Conservation (phyloP, 768 basidiomycete species). For the Podaxis pistillaris region DNA sequence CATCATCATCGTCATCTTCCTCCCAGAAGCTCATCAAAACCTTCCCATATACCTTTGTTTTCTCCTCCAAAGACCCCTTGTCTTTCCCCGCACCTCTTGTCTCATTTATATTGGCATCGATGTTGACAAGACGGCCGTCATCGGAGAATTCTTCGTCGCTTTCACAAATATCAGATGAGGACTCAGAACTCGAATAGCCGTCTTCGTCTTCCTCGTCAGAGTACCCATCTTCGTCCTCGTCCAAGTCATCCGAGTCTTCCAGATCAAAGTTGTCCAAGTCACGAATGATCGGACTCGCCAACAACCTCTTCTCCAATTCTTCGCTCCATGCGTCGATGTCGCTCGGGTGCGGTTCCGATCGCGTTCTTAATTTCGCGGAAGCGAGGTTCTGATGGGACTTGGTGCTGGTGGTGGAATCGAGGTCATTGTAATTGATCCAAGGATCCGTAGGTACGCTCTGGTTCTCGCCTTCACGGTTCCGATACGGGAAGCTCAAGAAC, state of each 20-base stretch:
- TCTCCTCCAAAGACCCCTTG: neutral
- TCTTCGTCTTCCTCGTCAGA: neutral
- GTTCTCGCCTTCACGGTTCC: neutral
- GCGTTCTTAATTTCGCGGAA: neutral
- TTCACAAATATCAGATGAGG: slow-evolving; percentile 3
- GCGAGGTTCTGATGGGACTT: neutral
- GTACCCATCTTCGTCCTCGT: neutral
- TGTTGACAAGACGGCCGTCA: neutral
- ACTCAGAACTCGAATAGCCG: slow-evolving; percentile 1
- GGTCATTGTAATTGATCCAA: slow-evolving; percentile 9
- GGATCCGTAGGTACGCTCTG: neutral
- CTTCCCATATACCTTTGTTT: neutral
- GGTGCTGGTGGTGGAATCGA: neutral
- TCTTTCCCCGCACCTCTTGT: neutral
- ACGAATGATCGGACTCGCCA: neutral
- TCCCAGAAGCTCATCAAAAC: slow-evolving; percentile 13
- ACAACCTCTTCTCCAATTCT: slow-evolving; percentile 6
- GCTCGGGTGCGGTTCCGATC: neutral
- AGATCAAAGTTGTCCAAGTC: slow-evolving; percentile 9
- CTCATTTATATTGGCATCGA: neutral
- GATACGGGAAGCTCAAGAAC: slow-evolving; percentile 13
- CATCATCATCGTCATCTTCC: neutral
- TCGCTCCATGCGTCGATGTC: neutral
- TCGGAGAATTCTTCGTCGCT: neutral
- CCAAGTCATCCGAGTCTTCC: slow-evolving; percentile 2